Conservation (phyloP, 768 basidiomycete species). For the Macrolepiota fuliginosa region DNA sequence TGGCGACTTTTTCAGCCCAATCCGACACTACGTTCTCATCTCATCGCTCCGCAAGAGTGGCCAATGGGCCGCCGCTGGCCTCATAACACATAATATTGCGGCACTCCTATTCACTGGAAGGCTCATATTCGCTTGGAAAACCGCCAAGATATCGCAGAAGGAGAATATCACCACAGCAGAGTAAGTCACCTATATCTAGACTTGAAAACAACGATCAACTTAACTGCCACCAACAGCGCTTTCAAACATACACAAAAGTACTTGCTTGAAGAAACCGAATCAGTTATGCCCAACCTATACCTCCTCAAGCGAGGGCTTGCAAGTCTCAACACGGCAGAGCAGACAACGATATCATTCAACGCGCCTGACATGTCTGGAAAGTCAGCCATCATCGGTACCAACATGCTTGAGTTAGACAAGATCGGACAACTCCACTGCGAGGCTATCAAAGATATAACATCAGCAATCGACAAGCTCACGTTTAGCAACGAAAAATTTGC, state of each 20-base stretch:
- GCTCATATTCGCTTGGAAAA: slow-evolving; percentile 9
- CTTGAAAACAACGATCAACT: background rate
- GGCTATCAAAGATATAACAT: background rate
- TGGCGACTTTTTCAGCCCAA: background rate
- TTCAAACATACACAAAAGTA: background rate
- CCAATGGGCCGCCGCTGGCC: slow-evolving; percentile 4
- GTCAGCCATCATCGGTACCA: background rate
- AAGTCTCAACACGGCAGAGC: slow-evolving; percentile 13
- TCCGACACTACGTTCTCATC: slow-evolving; percentile 10
- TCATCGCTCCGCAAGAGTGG: background rate
- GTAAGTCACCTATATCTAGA: background rate
- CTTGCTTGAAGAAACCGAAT: background rate
- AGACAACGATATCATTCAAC: slow-evolving; percentile 4
- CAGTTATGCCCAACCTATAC: slow-evolving; percentile 14
- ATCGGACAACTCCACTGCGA: background rate
- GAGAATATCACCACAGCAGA: background rate
- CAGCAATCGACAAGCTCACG: background rate
- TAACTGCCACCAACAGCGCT: background rate
- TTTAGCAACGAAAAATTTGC: background rate
- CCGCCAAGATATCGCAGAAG: background rate
- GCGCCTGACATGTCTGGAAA: background rate
- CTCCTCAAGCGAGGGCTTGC: slow-evolving; percentile 12
- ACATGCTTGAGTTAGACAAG: background rate
- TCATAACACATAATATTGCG: slow-evolving; percentile 17
- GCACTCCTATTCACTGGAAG: slow-evolving; percentile 8